These are phyloP conservation scores for Chlamydomonas reinhardtii DNA, from an alignment of 163 green algal species.

Conservation along the genomic window DNA sequence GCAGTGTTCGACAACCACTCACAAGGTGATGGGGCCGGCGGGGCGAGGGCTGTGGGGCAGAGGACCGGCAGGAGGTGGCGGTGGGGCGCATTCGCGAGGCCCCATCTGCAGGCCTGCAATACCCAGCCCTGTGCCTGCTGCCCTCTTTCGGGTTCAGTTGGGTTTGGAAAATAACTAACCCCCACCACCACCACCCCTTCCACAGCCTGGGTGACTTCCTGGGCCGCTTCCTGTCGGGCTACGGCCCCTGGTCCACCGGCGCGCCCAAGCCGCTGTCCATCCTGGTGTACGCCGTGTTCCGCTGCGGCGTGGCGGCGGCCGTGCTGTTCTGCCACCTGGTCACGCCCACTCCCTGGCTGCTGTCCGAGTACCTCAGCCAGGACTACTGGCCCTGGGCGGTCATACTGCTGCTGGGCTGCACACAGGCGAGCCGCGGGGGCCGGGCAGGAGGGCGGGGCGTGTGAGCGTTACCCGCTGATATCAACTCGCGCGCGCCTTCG, in stretches of 20 bases:
- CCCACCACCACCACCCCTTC: background rate
- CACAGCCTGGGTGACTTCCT: constrained; percentile 70
- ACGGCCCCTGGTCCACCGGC: constrained; percentile 65
- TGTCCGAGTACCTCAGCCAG: constrained; percentile 58
- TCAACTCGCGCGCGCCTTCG: no score
- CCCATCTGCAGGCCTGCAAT: no score
- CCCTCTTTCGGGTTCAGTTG: no score
- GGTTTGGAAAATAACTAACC: no score
- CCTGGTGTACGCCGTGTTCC: constrained; percentile 56
- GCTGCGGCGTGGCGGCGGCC: constrained; percentile 44
- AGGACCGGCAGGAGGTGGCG: no score
- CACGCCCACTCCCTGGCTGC: constrained; percentile 66
- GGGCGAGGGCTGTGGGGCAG: no score
- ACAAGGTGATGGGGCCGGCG: no score
- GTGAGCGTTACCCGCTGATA: no score
- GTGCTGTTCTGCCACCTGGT: constrained; percentile 77
- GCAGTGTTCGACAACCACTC: no score
- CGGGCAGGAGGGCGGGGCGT: no score
- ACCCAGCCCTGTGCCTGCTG: no score
- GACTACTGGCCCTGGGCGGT: constrained; percentile 62
- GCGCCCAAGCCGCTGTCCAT: constrained; percentile 61
- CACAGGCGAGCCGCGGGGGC: constrained; percentile 47
- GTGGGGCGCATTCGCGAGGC: no score
- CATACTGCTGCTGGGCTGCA: constrained; percentile 61
- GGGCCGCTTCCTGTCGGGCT: constrained; percentile 59